phyloP scores from a whole-genome alignment of 2,329 filamentous ascomycete genomes.

The Nigrospora osmanthi region DNA sequence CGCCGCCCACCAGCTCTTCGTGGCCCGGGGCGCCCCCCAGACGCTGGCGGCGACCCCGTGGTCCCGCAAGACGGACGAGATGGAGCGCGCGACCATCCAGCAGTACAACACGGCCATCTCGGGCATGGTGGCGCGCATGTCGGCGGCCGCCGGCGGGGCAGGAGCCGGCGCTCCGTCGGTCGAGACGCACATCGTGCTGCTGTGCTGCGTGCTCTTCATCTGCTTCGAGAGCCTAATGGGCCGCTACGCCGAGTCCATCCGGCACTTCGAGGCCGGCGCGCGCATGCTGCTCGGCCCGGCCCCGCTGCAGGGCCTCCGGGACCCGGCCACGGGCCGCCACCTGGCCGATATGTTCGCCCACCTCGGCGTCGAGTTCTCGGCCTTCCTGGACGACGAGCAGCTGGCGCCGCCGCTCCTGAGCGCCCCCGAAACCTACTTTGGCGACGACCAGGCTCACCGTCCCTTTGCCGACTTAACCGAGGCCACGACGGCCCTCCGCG shows the following conservation, averaged over 20 bases:
- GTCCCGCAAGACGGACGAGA: neutral
- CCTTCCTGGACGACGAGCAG: neutral
- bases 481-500: neutral
- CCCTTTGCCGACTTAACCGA: neutral
- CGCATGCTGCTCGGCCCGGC: neutral
- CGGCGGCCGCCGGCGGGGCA: neutral
- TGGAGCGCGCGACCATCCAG: neutral
- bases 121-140: neutral
- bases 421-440: neutral
- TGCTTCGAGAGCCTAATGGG: neutral
- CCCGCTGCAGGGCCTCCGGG: neutral
- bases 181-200: neutral
- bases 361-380: neutral
- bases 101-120: constrained; percentile 1
- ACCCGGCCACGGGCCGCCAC: neutral
- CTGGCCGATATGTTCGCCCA: neutral
- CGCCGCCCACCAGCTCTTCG: constrained; percentile 1
- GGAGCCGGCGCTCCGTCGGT: neutral
- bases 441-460: neutral
- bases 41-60: neutral
- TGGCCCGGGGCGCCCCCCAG: neutral
- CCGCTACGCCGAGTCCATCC: neutral
- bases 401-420: neutral
- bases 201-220: neutral
- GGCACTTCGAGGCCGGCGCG: neutral